Evolutionary conservation across 2,329 filamentous ascomycete genomes (phyloP).

Genomic region (Pseudopyrenochaeta lycopersici): DNA sequence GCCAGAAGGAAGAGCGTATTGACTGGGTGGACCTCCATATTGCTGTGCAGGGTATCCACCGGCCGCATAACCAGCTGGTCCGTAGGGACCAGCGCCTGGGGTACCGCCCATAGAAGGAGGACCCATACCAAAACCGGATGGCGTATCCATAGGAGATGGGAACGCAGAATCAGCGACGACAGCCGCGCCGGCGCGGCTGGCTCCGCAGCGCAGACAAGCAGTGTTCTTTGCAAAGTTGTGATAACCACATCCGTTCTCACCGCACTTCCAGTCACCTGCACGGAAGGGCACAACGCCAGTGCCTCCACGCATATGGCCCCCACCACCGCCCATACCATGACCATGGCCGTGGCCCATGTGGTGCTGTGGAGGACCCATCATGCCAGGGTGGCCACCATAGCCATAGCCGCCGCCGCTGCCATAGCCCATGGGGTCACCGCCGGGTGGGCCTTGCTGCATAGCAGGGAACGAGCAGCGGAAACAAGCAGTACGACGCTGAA

Average conservation of each 20-base stretch:
- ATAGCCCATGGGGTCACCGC: conserved; percentile 75
- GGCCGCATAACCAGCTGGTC: conserved; percentile 73
- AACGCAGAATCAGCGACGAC: conserved; percentile 95
- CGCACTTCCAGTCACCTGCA: conserved; percentile 98
- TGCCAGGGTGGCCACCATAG: conserved; percentile 69
- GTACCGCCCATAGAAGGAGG: conserved; percentile 86
- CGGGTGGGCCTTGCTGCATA: conserved; percentile 77
- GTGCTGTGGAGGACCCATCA: conserved; percentile 64
- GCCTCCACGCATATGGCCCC: conserved; percentile 74
- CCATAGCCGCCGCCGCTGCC: conserved; percentile 29
- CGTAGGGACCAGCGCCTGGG: conserved; percentile 74
- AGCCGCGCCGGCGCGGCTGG: conserved; percentile 90
- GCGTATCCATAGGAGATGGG: conserved; percentile 87
- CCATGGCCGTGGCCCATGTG: conserved; percentile 70
- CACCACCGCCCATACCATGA: conserved; percentile 51
- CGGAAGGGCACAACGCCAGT: conserved; percentile 93
- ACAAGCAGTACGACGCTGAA: conserved; percentile 96
- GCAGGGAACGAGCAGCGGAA: conserved; percentile 99
- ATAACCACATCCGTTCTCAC: conserved; percentile 95
- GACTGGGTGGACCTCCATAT: conserved; percentile 86
- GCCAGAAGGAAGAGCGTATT: conserved; percentile 87
- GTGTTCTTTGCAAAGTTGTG: conserved; percentile 99
- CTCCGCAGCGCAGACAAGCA: conserved; percentile 94
- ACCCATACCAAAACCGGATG: conserved; percentile 84
- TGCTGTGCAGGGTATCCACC: conserved; percentile 73